A percentile compares a stretch with the other conserved stretches of the same genome.
phyloP scores from a whole-genome alignment of 495 filamentous ascomycete species.

The Talaromyces proteolyticus region DNA sequence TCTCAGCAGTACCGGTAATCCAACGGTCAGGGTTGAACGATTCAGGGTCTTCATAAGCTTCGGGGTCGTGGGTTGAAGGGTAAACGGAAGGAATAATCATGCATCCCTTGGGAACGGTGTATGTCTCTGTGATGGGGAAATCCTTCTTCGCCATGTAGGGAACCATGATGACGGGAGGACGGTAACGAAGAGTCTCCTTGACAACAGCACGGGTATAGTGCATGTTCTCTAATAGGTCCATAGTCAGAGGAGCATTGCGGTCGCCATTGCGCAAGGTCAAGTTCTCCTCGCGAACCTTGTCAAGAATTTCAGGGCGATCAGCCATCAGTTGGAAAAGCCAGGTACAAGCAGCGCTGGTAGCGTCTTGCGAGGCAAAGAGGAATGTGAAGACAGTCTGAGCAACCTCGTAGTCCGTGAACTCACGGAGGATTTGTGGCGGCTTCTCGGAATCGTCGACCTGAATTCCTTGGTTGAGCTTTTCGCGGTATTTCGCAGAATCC shows the following conservation, averaged over 20 bases:
- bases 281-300: conserved; percentile 91
- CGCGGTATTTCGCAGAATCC: conserved; percentile 70
- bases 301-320: conserved; percentile 85
- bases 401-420: conserved; percentile 90
- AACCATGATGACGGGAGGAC: conserved; percentile 96
- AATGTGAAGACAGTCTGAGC: conserved; percentile 95
- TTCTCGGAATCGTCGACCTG: conserved; percentile 66
- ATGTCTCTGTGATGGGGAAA: conserved; percentile 84
- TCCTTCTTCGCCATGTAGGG: conserved; percentile 92
- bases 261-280: conserved; percentile 72
- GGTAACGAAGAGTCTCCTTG: conserved; percentile 89
- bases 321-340: conserved; percentile 96
- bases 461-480: conserved; percentile 64
- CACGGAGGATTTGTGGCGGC: conserved; percentile 72
- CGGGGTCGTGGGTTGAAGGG: conserved; percentile 86
- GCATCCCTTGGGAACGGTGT: conserved; percentile 86
- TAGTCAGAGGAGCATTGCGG: conserved; percentile 57
- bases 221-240: conserved; percentile 85
- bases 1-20: conserved; percentile 84
- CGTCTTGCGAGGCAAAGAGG: conserved; percentile 96
- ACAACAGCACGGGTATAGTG: conserved; percentile 89
- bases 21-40: conserved; percentile 84
- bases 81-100: conserved; percentile 94
- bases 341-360: conserved; percentile 84
- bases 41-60: conserved; percentile 87